Evolutionary conservation across 1,139 yeast genomes (phyloP), one percentile per base, ranked within the genome.

Genomic region (Hyphopichia khmerensis): DNA sequence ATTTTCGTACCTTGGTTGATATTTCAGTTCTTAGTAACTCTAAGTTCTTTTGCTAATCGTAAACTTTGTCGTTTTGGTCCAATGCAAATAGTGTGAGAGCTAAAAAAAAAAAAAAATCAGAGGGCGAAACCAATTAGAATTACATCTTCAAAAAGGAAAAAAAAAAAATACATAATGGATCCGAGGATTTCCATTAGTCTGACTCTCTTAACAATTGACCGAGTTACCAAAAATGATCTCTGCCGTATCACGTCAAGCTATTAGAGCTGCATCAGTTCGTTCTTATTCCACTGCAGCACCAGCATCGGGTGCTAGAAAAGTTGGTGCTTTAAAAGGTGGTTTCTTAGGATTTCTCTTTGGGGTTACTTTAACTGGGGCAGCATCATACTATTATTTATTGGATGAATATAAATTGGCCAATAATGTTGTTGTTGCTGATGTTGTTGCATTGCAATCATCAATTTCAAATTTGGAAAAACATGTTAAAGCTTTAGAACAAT

Each of bases 361-460:
- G 37, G 86, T 85, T 36, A 73, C 88, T 19, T 63, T 75, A 48
- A 84, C 96, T 21, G 93, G 95, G 2, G 79, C 77, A 43, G 87
- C 80, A 9, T 82, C 93, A 11, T 88, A 87, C 69, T 84, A 80
- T 63, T 88, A 87, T 64, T 72, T 87, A 51, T 67, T 87, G 46
- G 95, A 87, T 55, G 88, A 86, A 62, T 87, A 86, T 74, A 82
- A 84, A 57, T 69, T 76, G 46, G 80, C 93, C 53, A 86, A 84
- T 62, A 77, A 77, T 52, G 87, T 85, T 18, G 79, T 88, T 46
- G 77, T 87, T 45, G 79, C 88, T 40, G 96, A 88, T 57, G 87
- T 88, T 23, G 71, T 86, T 46, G 69, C 83, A 26, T 78, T 88
- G 58, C 87, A 85, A 52, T 77, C 75, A 53, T 80, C 90, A 21